Evolutionary conservation across 1,139 yeast genomes (phyloP).

Genomic region (Yamadazyma kanchanaburiensis): DNA sequence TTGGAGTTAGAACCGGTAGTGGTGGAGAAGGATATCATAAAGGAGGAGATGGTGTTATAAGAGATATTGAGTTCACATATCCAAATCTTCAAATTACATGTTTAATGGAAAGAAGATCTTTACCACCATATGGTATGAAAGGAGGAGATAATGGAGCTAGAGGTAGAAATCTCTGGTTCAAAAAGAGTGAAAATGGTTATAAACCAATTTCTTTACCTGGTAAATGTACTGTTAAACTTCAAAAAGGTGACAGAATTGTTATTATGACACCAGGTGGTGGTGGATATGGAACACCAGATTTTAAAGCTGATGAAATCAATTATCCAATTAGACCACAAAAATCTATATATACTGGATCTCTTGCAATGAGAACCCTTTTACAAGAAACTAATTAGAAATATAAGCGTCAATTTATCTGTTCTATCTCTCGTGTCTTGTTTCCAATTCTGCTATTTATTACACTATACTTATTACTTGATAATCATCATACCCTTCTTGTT

Average conservation of each 20-base stretch:
- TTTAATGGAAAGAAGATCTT: constrained; percentile 43
- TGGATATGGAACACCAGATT: constrained; percentile 33
- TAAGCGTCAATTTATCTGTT: background rate
- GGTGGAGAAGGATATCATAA: constrained; percentile 41
- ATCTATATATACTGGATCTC: constrained; percentile 33
- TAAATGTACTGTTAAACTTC: constrained; percentile 36
- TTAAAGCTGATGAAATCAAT: constrained; percentile 10
- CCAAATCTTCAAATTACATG: constrained; percentile 39
- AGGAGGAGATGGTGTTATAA: constrained; percentile 46
- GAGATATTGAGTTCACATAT: constrained; percentile 45
- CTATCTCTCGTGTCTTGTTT: no score
- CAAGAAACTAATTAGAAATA: constrained; percentile 31
- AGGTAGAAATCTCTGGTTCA: constrained; percentile 39
- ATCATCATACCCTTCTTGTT: no score
- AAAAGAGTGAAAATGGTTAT: constrained; percentile 20
- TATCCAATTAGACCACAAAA: constrained; percentile 23
- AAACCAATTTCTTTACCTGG: constrained; percentile 38
- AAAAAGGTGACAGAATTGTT: constrained; percentile 40
- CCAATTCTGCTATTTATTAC: no score
- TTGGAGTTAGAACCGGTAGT: constrained; percentile 33
- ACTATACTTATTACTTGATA: no score
- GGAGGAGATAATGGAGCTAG: constrained; percentile 41
- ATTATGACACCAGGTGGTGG: constrained; percentile 50
- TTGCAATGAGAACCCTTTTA: constrained; percentile 27
- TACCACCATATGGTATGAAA: constrained; percentile 43